phyloP scores from a whole-genome alignment of 345 rosid genomes.

The Erodium maritimum region DNA sequence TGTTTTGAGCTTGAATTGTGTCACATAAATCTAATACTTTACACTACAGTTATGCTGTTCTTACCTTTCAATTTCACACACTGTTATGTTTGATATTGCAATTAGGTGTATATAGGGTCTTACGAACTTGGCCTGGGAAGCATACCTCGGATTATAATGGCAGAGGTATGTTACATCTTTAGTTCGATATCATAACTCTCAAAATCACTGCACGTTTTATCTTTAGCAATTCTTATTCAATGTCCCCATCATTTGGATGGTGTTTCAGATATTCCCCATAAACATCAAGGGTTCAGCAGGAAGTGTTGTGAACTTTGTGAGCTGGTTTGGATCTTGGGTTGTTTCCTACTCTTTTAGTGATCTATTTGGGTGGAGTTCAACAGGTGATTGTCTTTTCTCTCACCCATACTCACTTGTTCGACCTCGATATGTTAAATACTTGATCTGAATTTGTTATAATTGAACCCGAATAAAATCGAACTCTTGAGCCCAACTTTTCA shows the following conservation, averaged over 20 bases:
- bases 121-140: conserved; percentile 42
- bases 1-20: too few species aligned
- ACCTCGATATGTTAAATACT: too few species aligned
- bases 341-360: conserved; percentile 34
- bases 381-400: conserved; percentile 16
- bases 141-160: conserved; percentile 49
- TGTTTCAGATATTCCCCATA: conserved; percentile 35
- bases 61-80: background rate
- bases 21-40: too few species aligned
- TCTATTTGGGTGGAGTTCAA: conserved; percentile 40
- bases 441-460: too few species aligned
- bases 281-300: conserved; percentile 46
- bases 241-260: too few species aligned
- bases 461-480: too few species aligned
- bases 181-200: too few species aligned
- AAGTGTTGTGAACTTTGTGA: conserved; percentile 32
- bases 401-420: too few species aligned
- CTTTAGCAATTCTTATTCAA: too few species aligned
- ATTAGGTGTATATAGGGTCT: conserved; percentile 30
- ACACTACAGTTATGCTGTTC: too few species aligned
- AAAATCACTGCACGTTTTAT: too few species aligned
- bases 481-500: too few species aligned
- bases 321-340: conserved; percentile 42
- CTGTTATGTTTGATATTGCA: background rate
- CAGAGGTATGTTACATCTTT: conserved; percentile 25